Conservation (phyloP, 2,329 filamentous ascomycete genomes). For the Colletotrichum karsti region DNA sequence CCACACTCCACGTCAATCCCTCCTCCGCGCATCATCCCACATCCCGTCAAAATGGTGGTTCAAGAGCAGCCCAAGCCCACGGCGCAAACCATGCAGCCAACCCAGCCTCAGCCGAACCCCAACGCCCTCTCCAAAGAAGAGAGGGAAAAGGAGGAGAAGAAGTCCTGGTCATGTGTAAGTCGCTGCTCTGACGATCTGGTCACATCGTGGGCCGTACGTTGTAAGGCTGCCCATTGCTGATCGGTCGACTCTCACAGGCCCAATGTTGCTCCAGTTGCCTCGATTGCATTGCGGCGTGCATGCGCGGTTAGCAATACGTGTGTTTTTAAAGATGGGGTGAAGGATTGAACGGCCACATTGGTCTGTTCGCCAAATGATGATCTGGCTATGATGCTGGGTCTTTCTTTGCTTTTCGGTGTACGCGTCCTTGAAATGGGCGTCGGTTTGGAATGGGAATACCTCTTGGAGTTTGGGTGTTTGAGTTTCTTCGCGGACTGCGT, state of each 20-base stretch:
- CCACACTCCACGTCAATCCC: not conserved
- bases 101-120: not conserved
- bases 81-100: not conserved
- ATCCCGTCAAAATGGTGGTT: conserved; percentile 6
- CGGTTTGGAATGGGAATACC: too few species aligned
- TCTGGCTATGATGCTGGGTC: too few species aligned
- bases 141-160: not conserved
- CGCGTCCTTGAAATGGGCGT: not conserved
- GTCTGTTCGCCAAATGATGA: too few species aligned
- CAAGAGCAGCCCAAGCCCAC: conserved; percentile 9
- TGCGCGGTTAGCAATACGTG: too few species aligned
- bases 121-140: not conserved
- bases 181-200: not conserved
- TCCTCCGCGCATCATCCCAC: not conserved
- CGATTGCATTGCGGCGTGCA: conserved; percentile 5
- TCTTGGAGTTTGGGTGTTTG: not conserved
- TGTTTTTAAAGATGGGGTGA: too few species aligned
- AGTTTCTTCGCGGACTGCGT: too few species aligned
- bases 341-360: too few species aligned
- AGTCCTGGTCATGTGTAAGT: conserved; percentile 4
- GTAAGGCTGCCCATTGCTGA: too few species aligned
- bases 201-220: too few species aligned
- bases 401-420: too few species aligned
- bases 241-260: not conserved
- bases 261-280: conserved; percentile 15